Percentiles rank a stretch among this genome's conserved stretches.
These are phyloP conservation scores for Cutaneotrichosporon spelunceum DNA, from an alignment of 1,284 basidiomycete genomes.

Conservation along the genomic window DNA sequence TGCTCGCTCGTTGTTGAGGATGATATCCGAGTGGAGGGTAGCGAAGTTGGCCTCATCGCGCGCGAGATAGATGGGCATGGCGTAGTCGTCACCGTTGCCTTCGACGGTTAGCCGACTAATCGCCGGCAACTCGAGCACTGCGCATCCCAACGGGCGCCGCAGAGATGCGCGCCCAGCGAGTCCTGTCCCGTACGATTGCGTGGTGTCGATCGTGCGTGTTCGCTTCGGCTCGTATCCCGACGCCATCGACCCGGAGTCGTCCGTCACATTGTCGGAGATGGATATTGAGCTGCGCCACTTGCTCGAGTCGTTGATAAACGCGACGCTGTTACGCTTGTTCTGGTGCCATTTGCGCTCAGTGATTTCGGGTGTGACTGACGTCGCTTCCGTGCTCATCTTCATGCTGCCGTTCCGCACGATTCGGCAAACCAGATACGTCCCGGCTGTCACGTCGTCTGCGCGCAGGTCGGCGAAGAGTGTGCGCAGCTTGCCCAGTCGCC, in stretches of 20 bases:
- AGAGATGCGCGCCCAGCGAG: slow-evolving; percentile 51
- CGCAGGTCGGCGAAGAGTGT: slow-evolving; percentile 88
- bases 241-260: slow-evolving; percentile 47
- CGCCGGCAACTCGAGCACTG: slow-evolving; percentile 79
- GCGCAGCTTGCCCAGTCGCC: slow-evolving; percentile 59
- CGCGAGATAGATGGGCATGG: slow-evolving; percentile 85
- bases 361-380: slow-evolving; percentile 42
- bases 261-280: slow-evolving; percentile 35
- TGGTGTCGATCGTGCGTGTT: slow-evolving; percentile 34
- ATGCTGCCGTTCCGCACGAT: slow-evolving; percentile 85
- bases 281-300: slow-evolving; percentile 28
- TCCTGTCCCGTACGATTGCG: slow-evolving; percentile 12
- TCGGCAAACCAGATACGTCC: slow-evolving; percentile 81
- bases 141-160: slow-evolving; percentile 88
- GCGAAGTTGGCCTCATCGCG: slow-evolving; percentile 81
- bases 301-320: slow-evolving; percentile 14
- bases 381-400: slow-evolving; percentile 64
- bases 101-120: slow-evolving; percentile 57
- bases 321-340: slow-evolving; percentile 18
- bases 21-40: slow-evolving; percentile 92
- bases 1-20: slow-evolving; percentile 71
- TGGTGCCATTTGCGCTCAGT: slow-evolving; percentile 1
- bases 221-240: slow-evolving; percentile 40
- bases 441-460: slow-evolving; percentile 75
- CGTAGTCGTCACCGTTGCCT: slow-evolving; percentile 62